Evolutionary conservation across 441 rosid species (phyloP).

Genomic region (Metrosideros polymorpha): DNA sequence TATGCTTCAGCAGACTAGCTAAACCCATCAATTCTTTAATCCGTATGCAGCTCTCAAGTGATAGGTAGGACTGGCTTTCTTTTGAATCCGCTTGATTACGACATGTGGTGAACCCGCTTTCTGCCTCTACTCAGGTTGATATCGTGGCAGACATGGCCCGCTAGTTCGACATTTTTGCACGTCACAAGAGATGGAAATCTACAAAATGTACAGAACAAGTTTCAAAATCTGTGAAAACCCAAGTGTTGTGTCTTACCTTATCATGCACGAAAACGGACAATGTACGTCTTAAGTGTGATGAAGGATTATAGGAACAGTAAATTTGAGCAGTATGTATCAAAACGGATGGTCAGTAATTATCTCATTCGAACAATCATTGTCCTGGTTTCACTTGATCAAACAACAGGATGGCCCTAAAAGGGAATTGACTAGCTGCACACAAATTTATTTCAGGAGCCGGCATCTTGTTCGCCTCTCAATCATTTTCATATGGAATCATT

Average conservation of each 20-base stretch:
- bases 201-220: background rate
- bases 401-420: background rate
- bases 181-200: background rate
- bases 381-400: background rate
- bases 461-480: background rate
- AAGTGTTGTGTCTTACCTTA: background rate
- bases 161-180: accelerated
- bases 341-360: background rate
- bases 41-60: background rate
- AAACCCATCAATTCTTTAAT: background rate
- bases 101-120: background rate
- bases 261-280: background rate
- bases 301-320: background rate
- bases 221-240: background rate
- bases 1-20: background rate
- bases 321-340: background rate
- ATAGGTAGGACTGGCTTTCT: background rate
- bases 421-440: background rate
- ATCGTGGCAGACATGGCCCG: background rate
- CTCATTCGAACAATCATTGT: background rate
- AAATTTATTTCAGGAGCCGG: background rate
- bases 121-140: background rate
- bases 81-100: background rate
- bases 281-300: background rate
- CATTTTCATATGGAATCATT: background rate